Conservation (phyloP, 495 filamentous ascomycete species). For the Staphylotrichum longicolle region DNA sequence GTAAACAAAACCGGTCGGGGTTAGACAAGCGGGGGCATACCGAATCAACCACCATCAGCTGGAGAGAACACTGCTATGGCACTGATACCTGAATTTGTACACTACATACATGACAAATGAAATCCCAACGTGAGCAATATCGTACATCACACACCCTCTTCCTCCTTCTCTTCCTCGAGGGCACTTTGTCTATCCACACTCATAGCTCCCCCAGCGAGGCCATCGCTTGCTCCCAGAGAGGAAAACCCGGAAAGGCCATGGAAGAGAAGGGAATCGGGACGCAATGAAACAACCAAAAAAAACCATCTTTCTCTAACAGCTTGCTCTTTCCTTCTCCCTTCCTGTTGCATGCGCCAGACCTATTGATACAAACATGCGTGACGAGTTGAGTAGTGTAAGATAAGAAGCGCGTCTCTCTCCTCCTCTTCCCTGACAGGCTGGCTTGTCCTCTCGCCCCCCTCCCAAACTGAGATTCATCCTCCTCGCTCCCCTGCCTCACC, state of each 20-base stretch:
- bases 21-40: no score
- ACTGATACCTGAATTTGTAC: no score
- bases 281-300: slow-evolving; percentile 1
- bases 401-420: background rate
- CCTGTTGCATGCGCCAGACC: slow-evolving; percentile 12
- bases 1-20: background rate
- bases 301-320: background rate
- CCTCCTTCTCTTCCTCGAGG: background rate
- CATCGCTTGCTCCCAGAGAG: background rate
- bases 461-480: background rate
- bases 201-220: background rate
- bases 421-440: background rate
- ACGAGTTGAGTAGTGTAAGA: slow-evolving; percentile 12
- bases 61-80: no score
- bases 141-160: slow-evolving; percentile 3
- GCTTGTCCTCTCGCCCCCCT: background rate
- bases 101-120: background rate
- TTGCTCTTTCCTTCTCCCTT: slow-evolving; percentile 1
- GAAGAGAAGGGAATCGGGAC: background rate
- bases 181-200: slow-evolving; percentile 8
- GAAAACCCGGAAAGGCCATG: no score
- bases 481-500: background rate
- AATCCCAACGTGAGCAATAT: slow-evolving; percentile 1
- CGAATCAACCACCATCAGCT: no score
- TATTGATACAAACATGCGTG: slow-evolving; percentile 16